Evolutionary conservation across 2,329 filamentous ascomycete species (phyloP).

Genomic region (Ophiocordyceps polyrhachis-furcata): DNA sequence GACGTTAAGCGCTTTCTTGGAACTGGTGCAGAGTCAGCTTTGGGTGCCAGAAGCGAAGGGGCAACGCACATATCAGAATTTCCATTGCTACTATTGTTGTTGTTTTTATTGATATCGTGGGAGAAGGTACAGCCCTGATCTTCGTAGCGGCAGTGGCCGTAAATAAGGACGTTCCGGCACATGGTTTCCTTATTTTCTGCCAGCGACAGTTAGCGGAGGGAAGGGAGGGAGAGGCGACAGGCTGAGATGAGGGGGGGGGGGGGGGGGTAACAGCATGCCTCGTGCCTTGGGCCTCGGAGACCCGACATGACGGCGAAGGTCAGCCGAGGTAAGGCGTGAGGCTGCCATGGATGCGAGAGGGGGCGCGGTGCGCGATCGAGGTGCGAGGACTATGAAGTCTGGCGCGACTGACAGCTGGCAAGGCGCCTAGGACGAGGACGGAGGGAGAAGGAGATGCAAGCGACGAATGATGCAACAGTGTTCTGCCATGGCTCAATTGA

Average conservation of each 20-base stretch:
- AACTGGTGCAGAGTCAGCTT: conserved; percentile 12
- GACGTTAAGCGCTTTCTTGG: conserved; percentile 73
- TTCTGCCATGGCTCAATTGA: conserved; percentile 30
- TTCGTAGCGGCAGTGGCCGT: conserved; percentile 82
- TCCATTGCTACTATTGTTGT: background rate
- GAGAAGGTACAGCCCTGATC: conserved; percentile 84
- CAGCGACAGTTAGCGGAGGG: conserved; percentile 1
- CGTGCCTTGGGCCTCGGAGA: conserved; percentile 38
- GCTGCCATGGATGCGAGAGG: conserved; percentile 21
- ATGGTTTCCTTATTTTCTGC: conserved; percentile 73
- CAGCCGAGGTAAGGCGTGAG: conserved; percentile 24
- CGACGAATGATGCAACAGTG: conserved; percentile 17
- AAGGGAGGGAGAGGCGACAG: conserved; percentile 2
- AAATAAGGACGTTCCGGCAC: conserved; percentile 84
- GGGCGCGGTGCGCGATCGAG: conserved; percentile 12
- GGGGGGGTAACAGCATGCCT: conserved; percentile 19
- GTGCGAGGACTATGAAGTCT: conserved; percentile 26
- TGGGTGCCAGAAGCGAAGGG: background rate
- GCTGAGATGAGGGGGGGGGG: background rate
- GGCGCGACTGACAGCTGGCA: conserved; percentile 2
- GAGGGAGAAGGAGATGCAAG: conserved; percentile 2
- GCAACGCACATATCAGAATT: background rate
- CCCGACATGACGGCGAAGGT: conserved; percentile 32
- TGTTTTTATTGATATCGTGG: conserved; percentile 53
- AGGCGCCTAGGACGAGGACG: background rate